Evolutionary conservation across 2,329 filamentous ascomycete species (phyloP), one percentile per base, ranked within the genome.

Genomic region (Pezicula rhizophila): DNA sequence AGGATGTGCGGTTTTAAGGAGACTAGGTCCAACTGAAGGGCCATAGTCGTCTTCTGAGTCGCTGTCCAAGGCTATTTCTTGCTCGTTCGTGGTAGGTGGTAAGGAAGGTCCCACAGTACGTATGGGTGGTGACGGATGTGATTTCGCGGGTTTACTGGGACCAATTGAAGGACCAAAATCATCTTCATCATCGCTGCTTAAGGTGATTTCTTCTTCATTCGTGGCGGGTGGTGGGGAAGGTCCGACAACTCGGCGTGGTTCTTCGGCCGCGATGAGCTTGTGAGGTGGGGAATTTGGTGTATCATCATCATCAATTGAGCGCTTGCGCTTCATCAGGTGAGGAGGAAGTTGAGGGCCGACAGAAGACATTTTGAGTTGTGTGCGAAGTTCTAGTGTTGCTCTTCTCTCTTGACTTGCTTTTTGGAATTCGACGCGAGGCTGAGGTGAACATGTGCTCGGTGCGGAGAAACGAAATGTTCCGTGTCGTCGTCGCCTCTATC

Each of bases 321-420:
- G 78, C 60, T 83, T 84, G 60, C 81, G 76, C 65, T 84, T 84
- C 31, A 78, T 49, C 38, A 85, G 74, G 53, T 87, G 80, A 4
- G 85, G 76, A 11, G 87, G 86, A 20, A 90, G 66, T 52, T 82
- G 74, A 12, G 87, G 86, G 5, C 86, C 85, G 61, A 88, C 54
- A 7, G 59, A 56, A 51, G 62, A 52, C 63, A 65, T 65, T 4
- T 25, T 55, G 47, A 7, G 39, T 31, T 26, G 31, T 40, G 18
- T 28, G 12, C 28, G 28, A 31, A 10, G 28, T 12, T 31, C 11
- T 31, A 10, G 28, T 31, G 28, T 31, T 50, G 33, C 11, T 18
- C 39, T 42, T 39, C 34, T 43, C 33, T 43, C 52, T 47, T 49
- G 38, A 20, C 40, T 26, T 43, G 48, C 44, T 45, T 10, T 42